A percentile compares a stretch with the other conserved stretches of the same genome.
Conservation (phyloP, 2,329 filamentous ascomycete species). For the Beauveria brongniartii region DNA sequence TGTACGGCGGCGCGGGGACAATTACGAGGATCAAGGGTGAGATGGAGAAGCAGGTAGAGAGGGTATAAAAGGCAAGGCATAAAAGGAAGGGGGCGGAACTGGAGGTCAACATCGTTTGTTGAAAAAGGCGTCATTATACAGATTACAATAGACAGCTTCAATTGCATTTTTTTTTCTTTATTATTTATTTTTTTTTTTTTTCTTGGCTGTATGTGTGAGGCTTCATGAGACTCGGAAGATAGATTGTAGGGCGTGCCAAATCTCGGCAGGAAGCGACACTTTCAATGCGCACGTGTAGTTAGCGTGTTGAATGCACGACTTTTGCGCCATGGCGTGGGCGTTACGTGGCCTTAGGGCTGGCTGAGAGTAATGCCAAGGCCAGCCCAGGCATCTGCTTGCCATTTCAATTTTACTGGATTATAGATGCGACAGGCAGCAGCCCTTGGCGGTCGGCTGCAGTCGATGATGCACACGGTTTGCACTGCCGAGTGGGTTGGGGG, state of each 20-base stretch:
- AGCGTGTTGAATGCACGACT: neutral
- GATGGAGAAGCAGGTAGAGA: conserved; percentile 39
- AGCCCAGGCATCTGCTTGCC: neutral
- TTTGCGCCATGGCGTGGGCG: neutral
- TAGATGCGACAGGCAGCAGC: neutral
- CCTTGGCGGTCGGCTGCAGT: neutral
- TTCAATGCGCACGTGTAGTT: neutral
- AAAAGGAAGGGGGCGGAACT: neutral
- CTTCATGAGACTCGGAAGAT: neutral
- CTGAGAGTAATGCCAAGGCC: neutral
- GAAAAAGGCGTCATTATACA: neutral
- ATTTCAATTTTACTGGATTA: neutral
- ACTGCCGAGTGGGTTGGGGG: conserved; percentile 1
- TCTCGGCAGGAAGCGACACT: neutral
- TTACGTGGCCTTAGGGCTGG: conserved; percentile 6
- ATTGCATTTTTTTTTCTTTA: neutral
- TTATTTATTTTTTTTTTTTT: no score
- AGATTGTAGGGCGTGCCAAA: neutral
- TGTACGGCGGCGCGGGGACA: conserved; percentile 57
- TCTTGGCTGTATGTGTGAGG: neutral
- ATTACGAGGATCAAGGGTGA: conserved; percentile 58
- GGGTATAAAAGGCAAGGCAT: neutral
- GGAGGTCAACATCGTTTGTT: neutral
- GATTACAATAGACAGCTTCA: neutral
- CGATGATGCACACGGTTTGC: conserved; percentile 3